Evolutionary conservation across 2,329 filamentous ascomycete genomes (phyloP), one percentile per base, ranked within the genome.

Genomic region (Sphaerulina musiva): DNA sequence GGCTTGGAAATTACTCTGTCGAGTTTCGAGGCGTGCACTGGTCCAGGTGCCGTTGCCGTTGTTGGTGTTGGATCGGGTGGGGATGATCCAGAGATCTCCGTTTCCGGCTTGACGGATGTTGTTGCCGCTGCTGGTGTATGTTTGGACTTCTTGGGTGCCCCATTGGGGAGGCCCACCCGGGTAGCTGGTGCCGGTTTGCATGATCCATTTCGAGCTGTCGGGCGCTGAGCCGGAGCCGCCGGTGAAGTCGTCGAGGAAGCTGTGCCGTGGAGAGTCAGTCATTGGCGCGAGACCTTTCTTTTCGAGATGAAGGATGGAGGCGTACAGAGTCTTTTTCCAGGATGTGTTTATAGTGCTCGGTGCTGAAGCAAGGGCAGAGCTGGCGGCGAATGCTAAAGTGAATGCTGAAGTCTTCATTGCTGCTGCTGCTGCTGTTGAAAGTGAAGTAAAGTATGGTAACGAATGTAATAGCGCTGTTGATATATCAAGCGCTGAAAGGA

Each of bases 121-220:
- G 41, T 62, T 54, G 10, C 59, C 34, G 34, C 66, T 66, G 44
- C 62, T 60, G 20, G 75, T 78, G 66, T 79, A 79, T 1, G 67
- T 71, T 62, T 79, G 67, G 14, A 74, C 67, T 62, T 79, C 77
- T 53, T 72, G 70, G 3, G 77, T 80, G 46, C 77, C 76, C 76
- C 77, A 79, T 56, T 73, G 68, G 20, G 54, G 26, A 46, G 54
- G 48, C 0, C 76, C 76, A n/a, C 73, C 73, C 1, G 74, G 68
- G 57, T 79, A 80, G 8, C 61, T 58, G 0, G 74, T 78, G 46
- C 77, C 77, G n/a, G 67, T 62, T 57, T 74, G 70, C 48, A 73
- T 57, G 31, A 68, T 66, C 76, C 76, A 79, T 61, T 74, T 76
- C 11, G 66, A 62, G 23, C 65, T 42, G 38, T 70, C 70, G 2